phyloP scores from a whole-genome alignment of 306 rosid genomes.

The Quercus variabilis region DNA sequence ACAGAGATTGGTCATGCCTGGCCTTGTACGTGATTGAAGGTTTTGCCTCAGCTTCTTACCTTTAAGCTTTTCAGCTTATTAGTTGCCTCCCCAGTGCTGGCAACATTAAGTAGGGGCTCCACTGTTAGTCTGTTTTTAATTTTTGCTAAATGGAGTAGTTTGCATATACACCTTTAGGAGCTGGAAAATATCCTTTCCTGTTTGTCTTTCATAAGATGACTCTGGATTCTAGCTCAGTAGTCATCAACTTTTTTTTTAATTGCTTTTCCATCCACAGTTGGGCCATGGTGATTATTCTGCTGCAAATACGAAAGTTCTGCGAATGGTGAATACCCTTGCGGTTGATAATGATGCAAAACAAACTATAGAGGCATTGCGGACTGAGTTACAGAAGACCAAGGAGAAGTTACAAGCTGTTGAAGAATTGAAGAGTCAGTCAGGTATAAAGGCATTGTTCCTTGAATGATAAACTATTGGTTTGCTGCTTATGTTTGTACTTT shows the following conservation, averaged over 20 bases:
- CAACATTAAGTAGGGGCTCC: background rate
- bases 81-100: background rate
- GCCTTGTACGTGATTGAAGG: background rate
- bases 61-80: too few species aligned
- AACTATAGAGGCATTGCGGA: conserved; percentile 85
- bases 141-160: background rate
- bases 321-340: conserved; percentile 90
- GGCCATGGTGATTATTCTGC: conserved; percentile 88
- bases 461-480: background rate
- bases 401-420: conserved; percentile 93
- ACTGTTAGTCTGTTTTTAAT: background rate
- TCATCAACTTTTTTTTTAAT: conserved; percentile 10
- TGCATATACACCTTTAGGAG: background rate
- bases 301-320: conserved; percentile 88
- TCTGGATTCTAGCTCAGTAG: background rate
- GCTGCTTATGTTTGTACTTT: background rate
- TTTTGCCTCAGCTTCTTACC: background rate
- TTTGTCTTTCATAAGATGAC: too few species aligned
- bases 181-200: background rate
- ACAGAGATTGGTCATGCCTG: background rate
- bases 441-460: conserved; percentile 27
- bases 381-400: conserved; percentile 83
- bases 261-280: conserved; percentile 47
- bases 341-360: conserved; percentile 93
- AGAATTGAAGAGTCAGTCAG: conserved; percentile 83